phyloP scores from a whole-genome alignment of 1,284 basidiomycete genomes.

The Ustilago loliicola region DNA sequence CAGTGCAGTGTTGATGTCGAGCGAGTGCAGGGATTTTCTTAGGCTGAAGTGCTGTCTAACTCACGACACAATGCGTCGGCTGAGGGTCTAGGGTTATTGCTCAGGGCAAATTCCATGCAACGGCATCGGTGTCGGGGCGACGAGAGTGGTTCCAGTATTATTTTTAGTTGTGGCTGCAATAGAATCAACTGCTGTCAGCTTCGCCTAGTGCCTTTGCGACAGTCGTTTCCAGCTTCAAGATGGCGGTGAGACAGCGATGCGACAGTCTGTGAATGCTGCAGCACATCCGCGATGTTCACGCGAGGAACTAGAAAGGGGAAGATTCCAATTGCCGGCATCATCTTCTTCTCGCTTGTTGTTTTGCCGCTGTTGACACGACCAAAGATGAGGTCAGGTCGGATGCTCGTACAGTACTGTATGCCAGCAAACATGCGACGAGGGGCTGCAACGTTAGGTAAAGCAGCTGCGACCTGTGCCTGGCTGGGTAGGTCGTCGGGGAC shows the following conservation, averaged over 20 bases:
- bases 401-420: too few species aligned
- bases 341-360: not conserved
- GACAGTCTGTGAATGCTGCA: not conserved
- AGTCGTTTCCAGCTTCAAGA: too few species aligned
- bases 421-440: not conserved
- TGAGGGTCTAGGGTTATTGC: not conserved
- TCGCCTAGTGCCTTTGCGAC: too few species aligned
- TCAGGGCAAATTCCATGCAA: not conserved
- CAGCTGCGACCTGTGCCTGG: not conserved
- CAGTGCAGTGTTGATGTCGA: too few species aligned
- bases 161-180: too few species aligned
- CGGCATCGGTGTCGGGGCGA: not conserved
- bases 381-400: not conserved
- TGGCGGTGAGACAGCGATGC: too few species aligned
- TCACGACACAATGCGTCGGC: not conserved
- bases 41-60: too few species aligned
- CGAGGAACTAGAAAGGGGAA: not conserved
- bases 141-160: too few species aligned
- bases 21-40: too few species aligned
- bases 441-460: slow-evolving; percentile 1
- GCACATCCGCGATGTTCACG: not conserved
- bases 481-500: too few species aligned
- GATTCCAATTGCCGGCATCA: not conserved
- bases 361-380: not conserved
- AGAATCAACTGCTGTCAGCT: too few species aligned